phyloP scores from a whole-genome alignment of 192 early-diverging fungal species.

The Spizellomyces sp. region DNA sequence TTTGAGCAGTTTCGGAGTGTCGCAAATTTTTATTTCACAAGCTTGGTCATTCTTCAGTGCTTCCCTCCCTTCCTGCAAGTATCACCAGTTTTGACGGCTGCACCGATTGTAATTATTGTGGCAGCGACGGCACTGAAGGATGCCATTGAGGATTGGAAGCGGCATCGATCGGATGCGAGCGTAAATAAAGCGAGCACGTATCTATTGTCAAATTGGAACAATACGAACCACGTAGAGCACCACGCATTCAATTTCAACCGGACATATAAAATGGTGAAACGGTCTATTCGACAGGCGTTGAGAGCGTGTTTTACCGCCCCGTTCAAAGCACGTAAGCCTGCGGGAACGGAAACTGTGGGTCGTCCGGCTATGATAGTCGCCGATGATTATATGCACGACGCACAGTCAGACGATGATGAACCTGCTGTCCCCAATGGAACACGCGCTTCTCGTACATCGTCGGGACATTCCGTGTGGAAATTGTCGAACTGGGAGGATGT shows the following conservation, averaged over 20 bases:
- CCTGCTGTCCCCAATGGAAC: neutral
- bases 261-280: conserved; percentile 2
- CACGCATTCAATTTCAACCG: neutral
- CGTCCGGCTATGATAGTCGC: conserved; percentile 2
- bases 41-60: conserved; percentile 79
- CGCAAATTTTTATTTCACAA: conserved; percentile 94
- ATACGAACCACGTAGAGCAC: conserved; percentile 56
- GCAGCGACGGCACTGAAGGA: conserved; percentile 62
- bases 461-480: conserved; percentile 34
- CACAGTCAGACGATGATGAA: neutral
- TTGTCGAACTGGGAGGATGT: conserved; percentile 47
- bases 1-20: conserved; percentile 95
- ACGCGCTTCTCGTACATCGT: neutral
- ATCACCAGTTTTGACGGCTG: conserved; percentile 43
- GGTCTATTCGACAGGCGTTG: neutral
- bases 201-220: conserved; percentile 62
- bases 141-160: conserved; percentile 83
- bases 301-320: neutral
- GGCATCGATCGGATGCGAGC: conserved; percentile 80
- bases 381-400: conserved; percentile 22
- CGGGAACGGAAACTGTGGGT: neutral
- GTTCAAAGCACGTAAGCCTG: neutral
- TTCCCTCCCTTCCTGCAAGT: conserved; percentile 69
- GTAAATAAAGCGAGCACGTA: conserved; percentile 76
- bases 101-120: conserved; percentile 54